phyloP scores from a whole-genome alignment of 805 yeast species.

The Candida piceae region DNA sequence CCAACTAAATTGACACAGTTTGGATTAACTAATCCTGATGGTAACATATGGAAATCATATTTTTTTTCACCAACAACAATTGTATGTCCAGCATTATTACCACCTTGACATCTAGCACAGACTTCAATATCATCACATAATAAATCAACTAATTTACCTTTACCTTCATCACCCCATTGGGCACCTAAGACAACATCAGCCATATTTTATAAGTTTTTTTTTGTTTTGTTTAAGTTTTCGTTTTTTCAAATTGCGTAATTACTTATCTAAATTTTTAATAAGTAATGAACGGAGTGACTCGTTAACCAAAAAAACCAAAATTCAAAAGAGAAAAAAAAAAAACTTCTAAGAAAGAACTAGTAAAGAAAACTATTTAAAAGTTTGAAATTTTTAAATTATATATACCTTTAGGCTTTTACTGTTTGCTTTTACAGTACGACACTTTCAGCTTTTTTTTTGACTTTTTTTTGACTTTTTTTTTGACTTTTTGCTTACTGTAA shows the following conservation, averaged over 20 bases:
- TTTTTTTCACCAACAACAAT: constrained; percentile 85
- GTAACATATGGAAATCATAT: constrained; percentile 98
- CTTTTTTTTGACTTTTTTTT: too few relatives aligned
- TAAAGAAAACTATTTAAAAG: too few relatives aligned
- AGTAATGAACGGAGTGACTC: not conserved
- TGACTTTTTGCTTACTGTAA: too few relatives aligned
- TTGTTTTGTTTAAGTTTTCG: not conserved
- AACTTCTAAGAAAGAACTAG: not conserved
- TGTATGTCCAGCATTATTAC: constrained; percentile 99
- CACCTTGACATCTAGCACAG: constrained; percentile 98
- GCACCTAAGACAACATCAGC: constrained; percentile 94
- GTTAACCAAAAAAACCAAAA: constrained; percentile 1
- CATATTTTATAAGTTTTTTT: constrained; percentile 37
- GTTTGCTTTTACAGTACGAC: too few relatives aligned
- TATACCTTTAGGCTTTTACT: too few relatives aligned
- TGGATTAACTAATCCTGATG: constrained; percentile 95
- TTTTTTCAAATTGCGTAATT: not conserved
- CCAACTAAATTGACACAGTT: constrained; percentile 88
- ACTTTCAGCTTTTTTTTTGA: too few relatives aligned
- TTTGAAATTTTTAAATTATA: too few relatives aligned
- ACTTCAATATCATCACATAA: constrained; percentile 93
- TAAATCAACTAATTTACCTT: constrained; percentile 94
- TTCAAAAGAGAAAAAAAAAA: not conserved
- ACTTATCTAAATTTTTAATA: not conserved
- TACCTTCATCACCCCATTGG: constrained; percentile 99